phyloP scores from a whole-genome alignment of 2,329 filamentous ascomycete species.

The Verticillium dahliae region DNA sequence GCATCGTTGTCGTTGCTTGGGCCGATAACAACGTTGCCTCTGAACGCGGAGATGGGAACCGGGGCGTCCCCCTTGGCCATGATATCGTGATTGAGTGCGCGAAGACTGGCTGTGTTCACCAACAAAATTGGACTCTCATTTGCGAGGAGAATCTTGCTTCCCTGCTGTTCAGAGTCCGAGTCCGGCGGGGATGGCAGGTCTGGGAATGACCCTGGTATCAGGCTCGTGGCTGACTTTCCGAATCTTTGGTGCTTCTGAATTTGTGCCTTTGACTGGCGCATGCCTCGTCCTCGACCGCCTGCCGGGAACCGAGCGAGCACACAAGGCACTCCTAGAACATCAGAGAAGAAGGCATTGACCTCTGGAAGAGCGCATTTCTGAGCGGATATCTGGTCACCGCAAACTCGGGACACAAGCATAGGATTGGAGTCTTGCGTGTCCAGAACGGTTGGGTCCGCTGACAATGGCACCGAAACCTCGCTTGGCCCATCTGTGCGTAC shows the following conservation, averaged over 20 bases:
- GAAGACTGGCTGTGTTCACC: slow-evolving; percentile 73
- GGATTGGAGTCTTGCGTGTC: slow-evolving; percentile 28
- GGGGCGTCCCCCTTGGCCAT: slow-evolving; percentile 48
- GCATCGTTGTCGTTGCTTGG: slow-evolving; percentile 25
- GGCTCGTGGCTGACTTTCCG: background rate
- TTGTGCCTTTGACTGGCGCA: slow-evolving; percentile 66
- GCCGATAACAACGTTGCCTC: slow-evolving; percentile 80
- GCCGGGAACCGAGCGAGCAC: slow-evolving; percentile 78
- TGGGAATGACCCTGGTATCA: slow-evolving; percentile 49
- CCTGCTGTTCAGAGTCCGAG: slow-evolving; percentile 42
- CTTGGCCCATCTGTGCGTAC: slow-evolving; percentile 15
- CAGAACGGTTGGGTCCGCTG: slow-evolving; percentile 57
- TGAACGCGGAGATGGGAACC: slow-evolving; percentile 69
- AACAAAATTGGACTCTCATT: slow-evolving; percentile 93
- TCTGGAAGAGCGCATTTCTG: slow-evolving; percentile 60
- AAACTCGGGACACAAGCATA: slow-evolving; percentile 60
- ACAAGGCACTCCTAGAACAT: slow-evolving; percentile 70
- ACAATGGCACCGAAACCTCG: slow-evolving; percentile 55
- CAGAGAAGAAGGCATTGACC: slow-evolving; percentile 73
- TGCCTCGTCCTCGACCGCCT: slow-evolving; percentile 49
- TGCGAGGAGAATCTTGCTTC: slow-evolving; percentile 64
- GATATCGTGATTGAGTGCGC: slow-evolving; percentile 70
- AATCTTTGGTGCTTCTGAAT: slow-evolving; percentile 49
- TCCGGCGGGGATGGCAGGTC: slow-evolving; percentile 48
- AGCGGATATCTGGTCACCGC: slow-evolving; percentile 70